Evolutionary conservation across 2,329 filamentous ascomycete species (phyloP).

Genomic region (Monilinia laxa): DNA sequence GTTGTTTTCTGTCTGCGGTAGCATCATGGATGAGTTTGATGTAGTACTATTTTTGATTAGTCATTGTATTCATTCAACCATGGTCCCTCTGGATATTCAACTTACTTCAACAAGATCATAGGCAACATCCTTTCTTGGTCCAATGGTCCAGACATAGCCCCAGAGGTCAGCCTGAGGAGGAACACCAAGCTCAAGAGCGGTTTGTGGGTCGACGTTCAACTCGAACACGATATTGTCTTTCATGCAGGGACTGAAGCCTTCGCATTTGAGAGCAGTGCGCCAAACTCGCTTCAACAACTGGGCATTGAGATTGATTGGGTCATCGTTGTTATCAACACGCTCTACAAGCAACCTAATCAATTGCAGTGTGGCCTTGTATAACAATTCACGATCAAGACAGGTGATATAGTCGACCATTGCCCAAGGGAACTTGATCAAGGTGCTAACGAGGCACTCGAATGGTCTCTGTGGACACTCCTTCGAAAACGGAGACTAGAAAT

Average conservation of each 20-base stretch:
- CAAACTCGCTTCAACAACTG: slow-evolving; percentile 56
- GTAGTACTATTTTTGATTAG: slow-evolving; percentile 50
- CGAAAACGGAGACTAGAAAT: slow-evolving; percentile 55
- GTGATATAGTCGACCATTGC: slow-evolving; percentile 57
- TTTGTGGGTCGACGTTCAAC: slow-evolving; percentile 42
- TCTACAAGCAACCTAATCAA: slow-evolving; percentile 50
- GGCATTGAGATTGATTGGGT: slow-evolving; percentile 49
- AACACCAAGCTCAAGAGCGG: slow-evolving; percentile 46
- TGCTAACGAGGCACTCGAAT: slow-evolving; percentile 65
- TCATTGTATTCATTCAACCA: neutral
- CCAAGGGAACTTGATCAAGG: slow-evolving; percentile 55
- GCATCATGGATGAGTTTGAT: slow-evolving; percentile 55
- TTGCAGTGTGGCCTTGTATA: slow-evolving; percentile 52
- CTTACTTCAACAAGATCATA: slow-evolving; percentile 57
- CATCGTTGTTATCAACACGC: slow-evolving; percentile 44
- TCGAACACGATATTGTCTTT: slow-evolving; percentile 57
- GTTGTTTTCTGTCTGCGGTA: slow-evolving; percentile 45
- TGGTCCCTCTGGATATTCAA: slow-evolving; percentile 19
- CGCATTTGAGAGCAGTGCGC: slow-evolving; percentile 54
- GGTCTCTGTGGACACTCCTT: slow-evolving; percentile 62
- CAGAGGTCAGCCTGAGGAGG: slow-evolving; percentile 51
- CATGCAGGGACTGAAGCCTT: slow-evolving; percentile 60
- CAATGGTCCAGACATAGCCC: slow-evolving; percentile 53
- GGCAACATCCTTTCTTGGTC: slow-evolving; percentile 49
- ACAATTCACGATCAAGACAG: slow-evolving; percentile 53